Percentiles rank a stretch among this genome's conserved stretches.
Conservation (phyloP, 202 grass and related monocot species). For the Setaria viridis region DNA sequence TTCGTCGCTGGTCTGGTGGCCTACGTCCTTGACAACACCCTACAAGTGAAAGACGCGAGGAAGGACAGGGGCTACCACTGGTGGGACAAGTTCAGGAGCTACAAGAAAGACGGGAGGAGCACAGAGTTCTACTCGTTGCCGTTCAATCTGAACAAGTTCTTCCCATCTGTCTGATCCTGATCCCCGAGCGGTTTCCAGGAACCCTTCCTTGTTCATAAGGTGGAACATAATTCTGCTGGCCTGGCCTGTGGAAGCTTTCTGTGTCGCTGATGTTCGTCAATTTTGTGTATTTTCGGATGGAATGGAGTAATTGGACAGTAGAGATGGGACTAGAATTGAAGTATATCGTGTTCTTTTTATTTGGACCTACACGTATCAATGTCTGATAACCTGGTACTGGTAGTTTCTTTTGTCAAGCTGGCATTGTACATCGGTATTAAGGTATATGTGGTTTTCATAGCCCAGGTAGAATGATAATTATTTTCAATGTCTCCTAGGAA, state of each 20-base stretch:
- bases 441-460: conserved; percentile 3
- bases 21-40: conserved; percentile 85
- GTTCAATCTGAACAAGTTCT: conserved; percentile 86
- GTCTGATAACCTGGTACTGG: conserved; percentile 4
- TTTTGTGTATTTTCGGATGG: conserved; percentile 45
- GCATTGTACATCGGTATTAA: conserved; percentile 16
- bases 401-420: conserved; percentile 19
- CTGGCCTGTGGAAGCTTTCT: background rate
- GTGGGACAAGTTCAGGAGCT: conserved; percentile 89
- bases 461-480: background rate
- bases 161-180: conserved; percentile 62
- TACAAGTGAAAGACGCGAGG: conserved; percentile 57
- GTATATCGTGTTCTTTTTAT: background rate
- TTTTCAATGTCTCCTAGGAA: background rate
- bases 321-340: conserved; percentile 15
- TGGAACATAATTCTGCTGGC: conserved; percentile 23
- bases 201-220: conserved; percentile 16
- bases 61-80: conserved; percentile 90
- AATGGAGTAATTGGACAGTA: conserved; percentile 26
- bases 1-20: conserved; percentile 82
- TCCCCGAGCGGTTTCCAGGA: background rate
- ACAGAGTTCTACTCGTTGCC: conserved; percentile 89
- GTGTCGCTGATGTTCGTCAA: conserved; percentile 24
- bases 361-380: background rate
- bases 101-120: conserved; percentile 74